A percentile compares a stretch with the other conserved stretches of the same genome.
Evolutionary conservation across 192 early-diverging fungal genomes (phyloP).

Genomic region (Cladochytrium replicatum): DNA sequence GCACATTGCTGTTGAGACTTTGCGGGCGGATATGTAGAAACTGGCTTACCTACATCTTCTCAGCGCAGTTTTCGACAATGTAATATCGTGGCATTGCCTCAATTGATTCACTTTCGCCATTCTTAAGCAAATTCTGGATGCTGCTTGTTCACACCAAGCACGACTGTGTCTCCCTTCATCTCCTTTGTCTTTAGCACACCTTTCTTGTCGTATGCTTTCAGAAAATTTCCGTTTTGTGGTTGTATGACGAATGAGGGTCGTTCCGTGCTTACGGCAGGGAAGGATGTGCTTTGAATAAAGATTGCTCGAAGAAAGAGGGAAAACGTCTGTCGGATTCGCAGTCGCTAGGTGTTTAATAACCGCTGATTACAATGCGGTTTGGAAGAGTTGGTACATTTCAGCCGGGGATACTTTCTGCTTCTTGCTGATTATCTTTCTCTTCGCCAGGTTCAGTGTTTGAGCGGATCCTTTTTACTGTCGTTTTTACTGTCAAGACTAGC

Average conservation of each 20-base stretch:
- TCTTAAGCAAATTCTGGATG: slow-evolving; percentile 56
- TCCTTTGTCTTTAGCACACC: slow-evolving; percentile 79
- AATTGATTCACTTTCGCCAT: too few species aligned
- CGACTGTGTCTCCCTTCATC: slow-evolving; percentile 47
- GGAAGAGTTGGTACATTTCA: slow-evolving; percentile 70
- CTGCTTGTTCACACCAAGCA: slow-evolving; percentile 49
- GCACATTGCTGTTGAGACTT: too few species aligned
- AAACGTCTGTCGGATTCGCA: slow-evolving; percentile 35
- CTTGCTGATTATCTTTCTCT: neutral
- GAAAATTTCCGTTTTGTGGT: slow-evolving; percentile 74
- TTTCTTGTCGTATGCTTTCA: slow-evolving; percentile 79
- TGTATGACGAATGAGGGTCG: slow-evolving; percentile 66
- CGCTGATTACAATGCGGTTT: slow-evolving; percentile 56
- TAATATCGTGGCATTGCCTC: too few species aligned
- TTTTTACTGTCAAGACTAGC: slow-evolving; percentile 2
- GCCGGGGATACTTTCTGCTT: slow-evolving; percentile 7
- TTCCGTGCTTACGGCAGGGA: slow-evolving; percentile 48
- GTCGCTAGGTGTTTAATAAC: slow-evolving; percentile 57
- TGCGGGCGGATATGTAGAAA: too few species aligned
- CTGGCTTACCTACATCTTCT: too few species aligned
- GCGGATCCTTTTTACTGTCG: neutral
- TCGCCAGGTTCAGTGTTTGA: neutral
- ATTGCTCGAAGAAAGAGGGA: slow-evolving; percentile 67
- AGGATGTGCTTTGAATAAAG: slow-evolving; percentile 71
- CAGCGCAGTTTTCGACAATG: too few species aligned